Base-by-base conservation (phyloP, 2,329 filamentous ascomycete species). In the Colletotrichum truncatum region DNA sequence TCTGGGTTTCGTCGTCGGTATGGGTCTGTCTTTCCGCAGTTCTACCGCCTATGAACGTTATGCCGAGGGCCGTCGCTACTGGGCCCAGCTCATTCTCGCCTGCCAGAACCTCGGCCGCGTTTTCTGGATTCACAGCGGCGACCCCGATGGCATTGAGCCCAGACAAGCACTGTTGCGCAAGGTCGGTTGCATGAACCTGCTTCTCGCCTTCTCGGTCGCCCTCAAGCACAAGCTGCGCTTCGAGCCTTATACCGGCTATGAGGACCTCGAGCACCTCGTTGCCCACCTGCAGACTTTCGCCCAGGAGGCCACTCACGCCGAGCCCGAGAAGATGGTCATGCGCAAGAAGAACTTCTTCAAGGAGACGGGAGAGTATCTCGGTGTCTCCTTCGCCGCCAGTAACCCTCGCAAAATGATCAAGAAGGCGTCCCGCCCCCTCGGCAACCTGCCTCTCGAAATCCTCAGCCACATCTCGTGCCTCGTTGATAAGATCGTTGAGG, bases 171-270 rank as follows among this genome's bases (percentile, higher is more conserved):
- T 94, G 2, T 82, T 96, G 11, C 85, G 82, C 58, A 95, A 95
- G 77, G 74, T 93, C 81, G 89, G 89, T 14, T 89, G 89, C 6
- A 87, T 96, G 76, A 95, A 96, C 74, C 83, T 96, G 6, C 84
- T 96, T 68, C 85, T 93, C 26, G 91, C 92, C 3, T 96, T 92
- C 71, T 86, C 92, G n/a, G 83, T 92, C 16, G 80, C 93, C 2
- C 82, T 97, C 64, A 95, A 95, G 80, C 93, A 96, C 78, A 90
- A 89, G 71, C 86, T 97, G 30, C 91, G 93, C 30, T 95, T 95
- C 75, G 93, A 97, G 75, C 93, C 93, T 1, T 93, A 92, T 71
- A 88, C 90, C 32, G 86, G 90, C 56, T 95, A 96, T 75, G 85
- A 90, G 1, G 93, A 96, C 72, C 82, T 97, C 5, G 80, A 86